Percentiles rank a stretch among this genome's conserved stretches.
Conservation (phyloP, 208 protist species). For the Porcisia hertigi region DNA sequence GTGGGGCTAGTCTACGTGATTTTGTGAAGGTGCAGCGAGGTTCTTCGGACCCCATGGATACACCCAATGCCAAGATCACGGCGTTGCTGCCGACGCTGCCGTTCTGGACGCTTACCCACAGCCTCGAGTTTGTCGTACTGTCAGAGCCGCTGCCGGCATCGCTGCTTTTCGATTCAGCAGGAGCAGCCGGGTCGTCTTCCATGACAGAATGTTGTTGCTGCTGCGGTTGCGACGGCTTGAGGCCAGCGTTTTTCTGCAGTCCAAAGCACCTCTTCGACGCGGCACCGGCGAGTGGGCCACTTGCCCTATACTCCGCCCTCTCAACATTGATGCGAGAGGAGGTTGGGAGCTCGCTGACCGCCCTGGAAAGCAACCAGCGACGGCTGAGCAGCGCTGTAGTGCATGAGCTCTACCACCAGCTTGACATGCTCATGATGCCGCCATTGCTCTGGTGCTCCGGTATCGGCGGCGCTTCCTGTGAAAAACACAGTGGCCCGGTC, state of each 20-base stretch:
- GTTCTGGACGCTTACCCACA: slow-evolving; percentile 54
- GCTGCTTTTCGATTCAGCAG: slow-evolving; percentile 7
- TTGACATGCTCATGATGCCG: slow-evolving; percentile 60
- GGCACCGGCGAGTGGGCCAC: slow-evolving; percentile 14
- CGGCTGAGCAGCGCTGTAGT: slow-evolving; percentile 71
- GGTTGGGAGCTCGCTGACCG: slow-evolving; percentile 1
- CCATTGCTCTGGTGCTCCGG: slow-evolving; percentile 40
- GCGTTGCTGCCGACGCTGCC: slow-evolving; percentile 29
- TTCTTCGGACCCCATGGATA: slow-evolving; percentile 16
- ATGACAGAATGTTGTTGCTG: slow-evolving; percentile 2
- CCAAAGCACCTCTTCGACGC: slow-evolving; percentile 35
- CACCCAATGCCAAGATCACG: slow-evolving; percentile 14
- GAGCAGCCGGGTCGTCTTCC: neutral
- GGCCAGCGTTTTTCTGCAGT: slow-evolving; percentile 30
- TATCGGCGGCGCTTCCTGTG: slow-evolving; percentile 10
- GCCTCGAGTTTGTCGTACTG: slow-evolving; percentile 49
- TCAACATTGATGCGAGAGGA: slow-evolving; percentile 16
- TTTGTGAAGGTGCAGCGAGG: slow-evolving; percentile 18
- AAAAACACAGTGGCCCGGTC: neutral
- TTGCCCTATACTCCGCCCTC: slow-evolving; percentile 25
- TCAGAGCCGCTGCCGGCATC: slow-evolving; percentile 34
- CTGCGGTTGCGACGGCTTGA: slow-evolving; percentile 24
- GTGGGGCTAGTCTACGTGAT: slow-evolving; percentile 31
- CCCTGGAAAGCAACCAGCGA: slow-evolving; percentile 35
- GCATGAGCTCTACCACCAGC: slow-evolving; percentile 66